These are phyloP conservation scores for Aspergillus aculeatinus DNA, from an alignment of 2,329 filamentous ascomycete genomes.

Conservation along the genomic window DNA sequence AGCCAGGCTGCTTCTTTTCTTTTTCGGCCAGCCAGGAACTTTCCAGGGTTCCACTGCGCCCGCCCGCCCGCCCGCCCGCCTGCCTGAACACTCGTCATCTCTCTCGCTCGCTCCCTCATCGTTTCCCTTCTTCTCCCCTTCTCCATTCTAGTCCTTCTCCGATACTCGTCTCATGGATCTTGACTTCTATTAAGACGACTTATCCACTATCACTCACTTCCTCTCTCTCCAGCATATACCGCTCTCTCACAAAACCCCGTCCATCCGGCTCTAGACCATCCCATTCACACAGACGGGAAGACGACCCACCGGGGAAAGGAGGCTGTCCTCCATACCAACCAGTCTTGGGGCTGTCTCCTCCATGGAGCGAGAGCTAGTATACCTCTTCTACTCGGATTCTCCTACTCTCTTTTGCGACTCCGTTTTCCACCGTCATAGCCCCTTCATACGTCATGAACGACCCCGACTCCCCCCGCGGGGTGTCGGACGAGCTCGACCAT, in stretches of 20 bases:
- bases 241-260: not conserved
- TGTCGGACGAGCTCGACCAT: slow-evolving; percentile 29
- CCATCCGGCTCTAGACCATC: not conserved
- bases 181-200: not conserved
- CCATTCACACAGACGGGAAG: not conserved
- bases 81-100: slow-evolving; percentile 11
- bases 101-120: not conserved
- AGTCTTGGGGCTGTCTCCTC: slow-evolving; percentile 11
- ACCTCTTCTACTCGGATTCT: not conserved
- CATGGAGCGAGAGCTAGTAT: slow-evolving; percentile 25
- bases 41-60: slow-evolving; percentile 8
- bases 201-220: not conserved
- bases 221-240: no score
- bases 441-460: slow-evolving; percentile 35
- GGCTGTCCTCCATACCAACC: slow-evolving; percentile 9
- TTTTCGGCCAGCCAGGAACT: slow-evolving; percentile 1
- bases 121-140: not conserved
- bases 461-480: slow-evolving; percentile 32
- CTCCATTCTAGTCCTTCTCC: not conserved
- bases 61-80: not conserved
- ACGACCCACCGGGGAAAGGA: slow-evolving; percentile 1
- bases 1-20: no score
- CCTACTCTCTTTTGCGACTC: not conserved
- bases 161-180: not conserved
- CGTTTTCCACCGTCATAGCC: slow-evolving; percentile 15